phyloP scores from a whole-genome alignment of 2,329 filamentous ascomycete species.

The Tolypocladium inflatum region DNA sequence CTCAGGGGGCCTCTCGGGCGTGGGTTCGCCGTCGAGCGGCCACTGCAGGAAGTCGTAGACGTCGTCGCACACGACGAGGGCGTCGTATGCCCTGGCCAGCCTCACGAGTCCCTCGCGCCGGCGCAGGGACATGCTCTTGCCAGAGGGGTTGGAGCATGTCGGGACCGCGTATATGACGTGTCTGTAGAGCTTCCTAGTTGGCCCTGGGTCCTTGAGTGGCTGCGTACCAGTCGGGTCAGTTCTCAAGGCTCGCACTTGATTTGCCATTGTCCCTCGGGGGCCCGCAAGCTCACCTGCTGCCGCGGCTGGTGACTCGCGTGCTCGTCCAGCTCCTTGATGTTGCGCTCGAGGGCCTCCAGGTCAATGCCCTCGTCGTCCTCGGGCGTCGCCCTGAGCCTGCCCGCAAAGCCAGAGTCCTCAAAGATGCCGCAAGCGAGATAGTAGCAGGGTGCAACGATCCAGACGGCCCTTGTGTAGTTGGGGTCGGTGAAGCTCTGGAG shows the following conservation, averaged over 20 bases:
- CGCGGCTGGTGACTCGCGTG: slow-evolving; percentile 9
- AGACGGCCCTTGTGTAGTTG: slow-evolving; percentile 62
- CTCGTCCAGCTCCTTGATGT: slow-evolving; percentile 19
- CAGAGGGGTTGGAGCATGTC: slow-evolving; percentile 82
- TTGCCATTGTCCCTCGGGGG: not conserved
- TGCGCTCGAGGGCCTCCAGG: slow-evolving; percentile 37
- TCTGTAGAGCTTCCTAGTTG: slow-evolving; percentile 68
- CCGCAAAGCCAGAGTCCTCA: slow-evolving; percentile 66
- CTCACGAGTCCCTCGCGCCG: slow-evolving; percentile 60
- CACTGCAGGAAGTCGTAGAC: slow-evolving; percentile 92
- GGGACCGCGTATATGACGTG: slow-evolving; percentile 86
- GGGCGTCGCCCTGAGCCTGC: slow-evolving; percentile 57
- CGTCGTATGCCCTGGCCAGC: slow-evolving; percentile 71
- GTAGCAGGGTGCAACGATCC: slow-evolving; percentile 76
- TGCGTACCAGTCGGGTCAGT: slow-evolving; percentile 7
- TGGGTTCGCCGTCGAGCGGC: slow-evolving; percentile 36
- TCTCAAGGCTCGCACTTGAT: not conserved
- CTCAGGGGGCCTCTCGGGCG: slow-evolving; percentile 8
- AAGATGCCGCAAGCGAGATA: slow-evolving; percentile 81
- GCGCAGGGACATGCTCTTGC: slow-evolving; percentile 65
- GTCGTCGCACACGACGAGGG: slow-evolving; percentile 79
- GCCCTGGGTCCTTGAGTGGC: slow-evolving; percentile 44
- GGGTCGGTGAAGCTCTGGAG: slow-evolving; percentile 77
- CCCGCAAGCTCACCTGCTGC: not conserved
- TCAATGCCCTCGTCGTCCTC: slow-evolving; percentile 75